Base-by-base conservation (phyloP, 2,329 filamentous ascomycete species). In the Acephala macrosclerotiorum region DNA sequence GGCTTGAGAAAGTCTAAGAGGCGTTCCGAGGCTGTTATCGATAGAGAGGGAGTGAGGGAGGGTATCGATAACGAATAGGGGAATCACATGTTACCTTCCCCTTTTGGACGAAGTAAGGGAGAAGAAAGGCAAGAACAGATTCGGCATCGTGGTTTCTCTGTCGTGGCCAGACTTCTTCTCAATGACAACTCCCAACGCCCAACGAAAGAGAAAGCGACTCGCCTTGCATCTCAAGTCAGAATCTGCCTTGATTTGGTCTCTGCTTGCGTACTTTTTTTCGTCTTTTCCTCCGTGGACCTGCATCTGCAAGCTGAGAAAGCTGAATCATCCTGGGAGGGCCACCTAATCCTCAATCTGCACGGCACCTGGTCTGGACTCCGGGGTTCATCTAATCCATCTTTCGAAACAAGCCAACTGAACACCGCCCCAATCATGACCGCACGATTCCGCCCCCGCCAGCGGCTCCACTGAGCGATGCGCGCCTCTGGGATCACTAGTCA, bases 401-500 rank as follows among this genome's bases (percentile, higher is more conserved):
- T 33, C 49, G 49, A 53, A 53, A 53, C 49, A 53, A 26, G 49
- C 49, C 49, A n/a, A 6, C 4, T 26, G 49, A 53, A 53, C 49
- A 33, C 25, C 18, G 22, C 26, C 12, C 25, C 49, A 53, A 53
- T 33, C 25, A 29, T 3, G 6, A 14, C 18, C 9, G 25, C 11
- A 12, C 11, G 14, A 53, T 20, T 14, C 22, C 49, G 49, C 22
- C 49, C 25, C 22, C 3, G 20, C 5, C 49, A 53, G 26, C 49
- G 25, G 49, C 49, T 53, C 49, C 49, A 25, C 49, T 53, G 49
- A 33, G 25, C 25, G 49, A 53, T 53, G 49, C 49, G 49, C 49
- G 49, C 49, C 49, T 25, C 49, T 29, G 49, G 49, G 49, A 29
- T 53, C 49, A n/a, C 49, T 53, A 53, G 49, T 53, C 49, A 53